phyloP scores from a whole-genome alignment of 805 yeast species.

The Ogataea methanolica region DNA sequence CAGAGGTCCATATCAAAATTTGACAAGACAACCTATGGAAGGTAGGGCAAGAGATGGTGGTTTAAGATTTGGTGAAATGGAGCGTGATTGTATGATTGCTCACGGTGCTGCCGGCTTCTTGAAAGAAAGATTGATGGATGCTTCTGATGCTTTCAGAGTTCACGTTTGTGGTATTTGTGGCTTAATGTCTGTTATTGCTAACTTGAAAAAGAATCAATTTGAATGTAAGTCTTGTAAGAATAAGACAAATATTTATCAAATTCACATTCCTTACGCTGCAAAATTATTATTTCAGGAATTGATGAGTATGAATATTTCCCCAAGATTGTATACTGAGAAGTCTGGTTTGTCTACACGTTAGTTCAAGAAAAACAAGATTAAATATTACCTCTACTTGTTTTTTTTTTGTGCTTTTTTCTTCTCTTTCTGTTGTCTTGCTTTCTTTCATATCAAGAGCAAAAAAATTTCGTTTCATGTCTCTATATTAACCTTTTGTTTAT shows the following conservation, averaged over 20 bases:
- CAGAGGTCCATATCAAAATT: slow-evolving; percentile 96
- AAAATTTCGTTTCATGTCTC: background rate
- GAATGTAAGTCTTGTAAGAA: slow-evolving; percentile 99
- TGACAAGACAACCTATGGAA: slow-evolving; percentile 98
- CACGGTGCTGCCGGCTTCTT: slow-evolving; percentile 99
- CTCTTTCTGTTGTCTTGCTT: background rate
- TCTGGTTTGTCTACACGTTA: slow-evolving; percentile 30
- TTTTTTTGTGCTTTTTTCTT: background rate
- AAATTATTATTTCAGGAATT: slow-evolving; percentile 96
- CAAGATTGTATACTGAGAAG: slow-evolving; percentile 88
- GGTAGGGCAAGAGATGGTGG: slow-evolving; percentile 99
- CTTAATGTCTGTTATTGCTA: slow-evolving; percentile 95
- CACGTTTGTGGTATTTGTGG: slow-evolving; percentile 99
- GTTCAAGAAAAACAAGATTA: no score
- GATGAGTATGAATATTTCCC: slow-evolving; percentile 99
- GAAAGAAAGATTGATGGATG: slow-evolving; percentile 97
- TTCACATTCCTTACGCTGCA: slow-evolving; percentile 98
- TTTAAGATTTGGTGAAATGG: slow-evolving; percentile 99
- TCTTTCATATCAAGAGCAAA: background rate
- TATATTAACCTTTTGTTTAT: background rate
- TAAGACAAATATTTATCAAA: slow-evolving; percentile 96
- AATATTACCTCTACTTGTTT: background rate
- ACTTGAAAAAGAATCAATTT: slow-evolving; percentile 93
- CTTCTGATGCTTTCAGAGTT: slow-evolving; percentile 97
- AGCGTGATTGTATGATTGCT: slow-evolving; percentile 99